Evolutionary conservation across 2,329 filamentous ascomycete genomes (phyloP), one percentile per base, ranked within the genome.

Genomic region (Lachnellula hyalina): DNA sequence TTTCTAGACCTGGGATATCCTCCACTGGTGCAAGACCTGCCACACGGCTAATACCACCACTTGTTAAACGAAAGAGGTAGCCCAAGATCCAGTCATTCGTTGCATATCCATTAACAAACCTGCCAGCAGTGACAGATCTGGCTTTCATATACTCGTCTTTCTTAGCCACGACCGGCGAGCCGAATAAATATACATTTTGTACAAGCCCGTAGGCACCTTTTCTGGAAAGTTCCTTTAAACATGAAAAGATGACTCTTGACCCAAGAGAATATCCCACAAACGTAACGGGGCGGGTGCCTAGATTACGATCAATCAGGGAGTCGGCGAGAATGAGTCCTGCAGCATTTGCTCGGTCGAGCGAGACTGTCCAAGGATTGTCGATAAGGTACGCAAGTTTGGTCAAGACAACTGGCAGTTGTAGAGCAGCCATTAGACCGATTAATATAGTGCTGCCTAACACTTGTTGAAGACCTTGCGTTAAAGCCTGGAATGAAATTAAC

Each of bases 291-390:
- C 94, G 82, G 5, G 91, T 90, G 15, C 94, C 94, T 19, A 99
- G 77, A 68, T 95, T 96, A 48, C 91, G 84, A 64, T 96, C 91
- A 57, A 96, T 89, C 35, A 99, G 77, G 0, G 93, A 96, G 71
- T 99, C 94, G 1, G 94, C 94, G 52, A 99, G 79, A 69, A 99
- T 96, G 47, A 96, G 80, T 3, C 94, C 94, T 7, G 93, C 90
- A 53, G 89, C 80, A 65, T 88, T 92, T 32, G 94, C 94, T 64
- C 94, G 85, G 65, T 94, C 90, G 49, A 96, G 81, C 1, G 94
- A 97, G n/a, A 96, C 92, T 25, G 88, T 90, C 94, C 94, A 99
- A 0, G 94, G 94, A 67, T 99, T 99, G 72, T 99, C 94, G 62
- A 99, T 96, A 19, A 99, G 80, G 68, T 99, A 99, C 0, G 93